Conservation (phyloP, 352 stramenopile genomes). For the Pythium diclinum region DNA sequence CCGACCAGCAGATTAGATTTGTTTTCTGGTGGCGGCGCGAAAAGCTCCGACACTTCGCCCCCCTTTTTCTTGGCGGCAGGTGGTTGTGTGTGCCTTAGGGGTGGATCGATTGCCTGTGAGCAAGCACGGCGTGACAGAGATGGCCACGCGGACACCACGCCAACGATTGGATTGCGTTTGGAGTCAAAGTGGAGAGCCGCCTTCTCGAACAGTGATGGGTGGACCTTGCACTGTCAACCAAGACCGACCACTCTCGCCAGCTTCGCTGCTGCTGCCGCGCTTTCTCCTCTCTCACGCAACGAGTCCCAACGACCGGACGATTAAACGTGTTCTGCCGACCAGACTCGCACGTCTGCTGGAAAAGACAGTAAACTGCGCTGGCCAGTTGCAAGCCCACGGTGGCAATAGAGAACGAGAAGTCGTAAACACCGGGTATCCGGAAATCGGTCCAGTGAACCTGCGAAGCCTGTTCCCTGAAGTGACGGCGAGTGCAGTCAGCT, state of each 20-base stretch:
- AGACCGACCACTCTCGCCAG: not conserved
- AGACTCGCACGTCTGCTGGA: not conserved
- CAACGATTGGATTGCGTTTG: not conserved
- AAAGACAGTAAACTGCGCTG: not conserved
- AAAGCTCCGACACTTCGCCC: not conserved
- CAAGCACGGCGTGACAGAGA: not conserved
- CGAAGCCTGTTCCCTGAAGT: no score
- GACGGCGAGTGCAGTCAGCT: no score
- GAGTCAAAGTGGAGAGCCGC: not conserved
- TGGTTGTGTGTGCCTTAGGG: not conserved
- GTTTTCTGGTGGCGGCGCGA: not conserved
- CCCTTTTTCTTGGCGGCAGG: not conserved
- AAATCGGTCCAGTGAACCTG: not conserved
- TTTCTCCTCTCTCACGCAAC: conserved; percentile 2
- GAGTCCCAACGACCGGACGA: not conserved
- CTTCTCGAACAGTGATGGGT: not conserved
- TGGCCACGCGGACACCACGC: not conserved
- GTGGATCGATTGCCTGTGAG: not conserved
- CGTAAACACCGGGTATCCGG: not conserved
- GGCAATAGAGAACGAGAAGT: not conserved
- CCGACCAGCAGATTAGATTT: not conserved
- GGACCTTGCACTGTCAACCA: not conserved
- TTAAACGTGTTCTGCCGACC: not conserved
- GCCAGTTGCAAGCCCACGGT: not conserved
- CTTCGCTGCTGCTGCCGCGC: not conserved